Evolutionary conservation across 352 stramenopile genomes (phyloP), one percentile per base, ranked within the genome.

Genomic region (Globisporangium radiosum): DNA sequence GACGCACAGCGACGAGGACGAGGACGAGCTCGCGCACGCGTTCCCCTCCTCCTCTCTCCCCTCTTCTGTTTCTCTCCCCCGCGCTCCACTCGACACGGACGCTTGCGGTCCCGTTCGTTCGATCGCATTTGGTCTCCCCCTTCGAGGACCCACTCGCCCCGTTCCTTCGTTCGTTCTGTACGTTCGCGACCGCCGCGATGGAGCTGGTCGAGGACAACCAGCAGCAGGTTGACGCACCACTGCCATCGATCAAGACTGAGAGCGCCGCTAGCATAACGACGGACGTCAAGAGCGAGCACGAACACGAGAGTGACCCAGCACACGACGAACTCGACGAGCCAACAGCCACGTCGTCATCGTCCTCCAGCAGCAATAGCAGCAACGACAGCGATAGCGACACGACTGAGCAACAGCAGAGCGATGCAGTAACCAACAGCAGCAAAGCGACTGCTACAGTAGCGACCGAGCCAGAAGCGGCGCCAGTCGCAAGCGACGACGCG

Each of bases 151-250:
- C 25, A 33, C 25, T 33, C 25, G 25, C 25, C 25, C 25, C 25
- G 25, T 33, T 33, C 40, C 7, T 13, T 44, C 40, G 3, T 44
- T 44, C 50, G 25, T 44, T 43, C 50, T 54, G 33, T 44, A n/a
- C 7, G 49, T 17, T 33, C 25, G 25, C 25, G 25, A 33, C 25
- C 8, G 4, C 14, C 43, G 37, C 39, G 49, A 54, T 54, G 58
- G 58, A 63, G 43, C 49, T 51, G 25, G 57, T 53, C 25, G 57
- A 57, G 51, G 58, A 63, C 58, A 63, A 63, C 58, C 58, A 63
- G 58, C 51, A 38, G 39, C 52, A 33, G 11, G 49, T 39, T 19
- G 47, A 47, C 13, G 19, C 38, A 9, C n/a, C 36, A 17, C 37
- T 14, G 19, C 25, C 50, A 33, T 15, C n/a, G 40, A 8, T 40